Percentiles rank a stretch among this genome's conserved stretches.
These are phyloP conservation scores for Ormosia emarginata DNA, from an alignment of 306 rosid species.

Conservation along the genomic window DNA sequence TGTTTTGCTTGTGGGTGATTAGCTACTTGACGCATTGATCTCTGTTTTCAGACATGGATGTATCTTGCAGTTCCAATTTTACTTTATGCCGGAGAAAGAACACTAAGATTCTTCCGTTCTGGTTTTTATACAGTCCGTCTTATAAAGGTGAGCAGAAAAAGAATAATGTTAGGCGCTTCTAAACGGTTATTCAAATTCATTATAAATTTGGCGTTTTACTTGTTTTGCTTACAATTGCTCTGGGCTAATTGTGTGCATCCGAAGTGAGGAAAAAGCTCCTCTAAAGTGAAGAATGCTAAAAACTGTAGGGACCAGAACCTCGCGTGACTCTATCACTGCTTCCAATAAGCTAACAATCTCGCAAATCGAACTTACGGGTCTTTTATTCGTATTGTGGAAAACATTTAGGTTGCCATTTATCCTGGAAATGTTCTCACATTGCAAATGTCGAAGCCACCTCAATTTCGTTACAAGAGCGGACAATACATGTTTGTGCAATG, in stretches of 20 bases:
- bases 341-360: neutral
- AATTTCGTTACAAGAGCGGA: constrained; percentile 89
- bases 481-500: constrained; percentile 99
- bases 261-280: neutral
- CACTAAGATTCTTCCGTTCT: constrained; percentile 82
- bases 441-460: constrained; percentile 98
- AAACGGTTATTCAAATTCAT: neutral
- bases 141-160: constrained; percentile 60
- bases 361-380: neutral
- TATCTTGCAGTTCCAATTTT: constrained; percentile 81
- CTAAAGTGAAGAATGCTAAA: neutral
- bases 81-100: constrained; percentile 91
- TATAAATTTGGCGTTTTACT: neutral
- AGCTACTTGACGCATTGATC: constrained; percentile 15
- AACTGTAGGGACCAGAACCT: neutral
- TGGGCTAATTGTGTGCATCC: neutral
- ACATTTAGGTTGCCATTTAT: constrained; percentile 83
- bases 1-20: neutral
- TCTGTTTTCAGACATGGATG: constrained; percentile 89
- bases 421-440: constrained; percentile 93
- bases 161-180: neutral
- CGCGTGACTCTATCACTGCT: neutral
- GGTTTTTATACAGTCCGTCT: constrained; percentile 80
- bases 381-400: neutral
- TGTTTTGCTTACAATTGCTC: neutral